Conservation (phyloP, 1,284 basidiomycete genomes). For the Termitomyces sp. region DNA sequence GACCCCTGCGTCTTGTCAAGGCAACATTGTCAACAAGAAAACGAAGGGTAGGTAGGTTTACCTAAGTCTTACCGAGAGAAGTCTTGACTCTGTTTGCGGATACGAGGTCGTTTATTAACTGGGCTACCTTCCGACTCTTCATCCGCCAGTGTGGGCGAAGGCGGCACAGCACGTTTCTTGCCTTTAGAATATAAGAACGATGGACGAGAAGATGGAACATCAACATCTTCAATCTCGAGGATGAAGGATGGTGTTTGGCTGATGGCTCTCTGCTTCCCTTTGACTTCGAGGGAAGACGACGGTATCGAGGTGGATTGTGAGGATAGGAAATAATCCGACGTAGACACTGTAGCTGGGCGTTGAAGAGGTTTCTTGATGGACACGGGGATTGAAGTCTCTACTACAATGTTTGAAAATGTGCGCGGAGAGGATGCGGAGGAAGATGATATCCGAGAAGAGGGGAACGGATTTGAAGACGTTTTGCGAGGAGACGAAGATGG, state of each 20-base stretch:
- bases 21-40: neutral
- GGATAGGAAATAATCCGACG: neutral
- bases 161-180: neutral
- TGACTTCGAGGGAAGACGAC: neutral
- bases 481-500: neutral
- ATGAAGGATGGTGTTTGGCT: neutral
- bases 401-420: neutral
- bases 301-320: neutral
- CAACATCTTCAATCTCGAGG: neutral
- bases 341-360: neutral
- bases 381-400: neutral
- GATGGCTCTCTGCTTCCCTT: neutral
- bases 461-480: no score
- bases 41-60: no score
- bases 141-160: neutral
- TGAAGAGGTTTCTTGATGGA: neutral
- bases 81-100: neutral
- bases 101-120: neutral
- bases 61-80: neutral
- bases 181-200: neutral
- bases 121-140: neutral
- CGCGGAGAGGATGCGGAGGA: neutral
- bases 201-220: neutral
- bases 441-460: neutral
- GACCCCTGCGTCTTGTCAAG: slow-evolving; percentile 11